These are phyloP conservation scores for Nitzschia putrida DNA, from an alignment of 108 stramenopile genomes.

Conservation along the genomic window DNA sequence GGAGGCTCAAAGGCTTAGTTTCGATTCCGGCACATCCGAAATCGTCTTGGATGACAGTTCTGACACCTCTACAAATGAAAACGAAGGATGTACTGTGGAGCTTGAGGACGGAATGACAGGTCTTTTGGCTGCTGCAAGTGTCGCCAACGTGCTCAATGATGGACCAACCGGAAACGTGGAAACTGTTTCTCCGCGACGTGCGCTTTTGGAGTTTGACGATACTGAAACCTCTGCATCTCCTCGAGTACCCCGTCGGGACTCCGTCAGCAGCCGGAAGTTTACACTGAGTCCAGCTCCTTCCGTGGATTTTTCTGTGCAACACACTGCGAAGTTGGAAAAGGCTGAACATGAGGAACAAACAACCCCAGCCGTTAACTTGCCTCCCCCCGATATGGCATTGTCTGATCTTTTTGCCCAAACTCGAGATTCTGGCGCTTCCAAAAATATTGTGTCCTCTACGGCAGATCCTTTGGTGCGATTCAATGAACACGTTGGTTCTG, in stretches of 20 bases:
- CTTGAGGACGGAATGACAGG: slow-evolving; percentile 39
- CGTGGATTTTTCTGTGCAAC: no score
- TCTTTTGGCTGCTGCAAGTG: slow-evolving; percentile 25
- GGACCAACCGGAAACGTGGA: not conserved
- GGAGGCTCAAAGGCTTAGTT: slow-evolving; percentile 36
- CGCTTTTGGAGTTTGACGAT: no score
- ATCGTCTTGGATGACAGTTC: slow-evolving; percentile 13
- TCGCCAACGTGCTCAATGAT: not conserved
- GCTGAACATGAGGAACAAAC: no score
- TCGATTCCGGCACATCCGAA: slow-evolving; percentile 1
- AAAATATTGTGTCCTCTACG: not conserved
- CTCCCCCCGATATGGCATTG: no score
- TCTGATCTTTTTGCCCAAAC: no score
- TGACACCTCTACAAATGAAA: slow-evolving; percentile 13
- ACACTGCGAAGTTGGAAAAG: no score
- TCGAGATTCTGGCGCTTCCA: no score
- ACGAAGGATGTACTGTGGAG: slow-evolving; percentile 38
- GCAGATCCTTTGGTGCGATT: slow-evolving; percentile 15
- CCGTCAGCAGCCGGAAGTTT: not conserved
- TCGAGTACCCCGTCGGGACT: not conserved
- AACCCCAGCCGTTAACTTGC: no score
- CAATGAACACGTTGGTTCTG: not conserved
- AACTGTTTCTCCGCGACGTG: no score
- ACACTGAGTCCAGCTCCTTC: not conserved
- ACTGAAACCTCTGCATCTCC: not conserved